Conservation (phyloP, 768 basidiomycete genomes). For the Agrocybe pediades region DNA sequence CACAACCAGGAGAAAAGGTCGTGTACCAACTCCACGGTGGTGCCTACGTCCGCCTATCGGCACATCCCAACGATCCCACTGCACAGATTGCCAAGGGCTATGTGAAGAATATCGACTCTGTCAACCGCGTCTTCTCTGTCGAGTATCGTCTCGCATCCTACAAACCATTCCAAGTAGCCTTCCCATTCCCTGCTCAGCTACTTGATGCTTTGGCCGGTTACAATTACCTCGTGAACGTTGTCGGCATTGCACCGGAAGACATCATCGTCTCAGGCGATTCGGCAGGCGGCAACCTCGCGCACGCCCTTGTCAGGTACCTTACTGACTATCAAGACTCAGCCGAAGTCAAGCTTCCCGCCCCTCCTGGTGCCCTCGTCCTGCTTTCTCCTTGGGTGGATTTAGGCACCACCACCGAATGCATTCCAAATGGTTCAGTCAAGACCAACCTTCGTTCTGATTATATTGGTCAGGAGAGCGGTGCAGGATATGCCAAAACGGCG, state of each 20-base stretch:
- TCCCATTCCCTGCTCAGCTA: slow-evolving; percentile 76
- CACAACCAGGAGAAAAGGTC: slow-evolving; percentile 54
- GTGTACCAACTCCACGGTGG: slow-evolving; percentile 69
- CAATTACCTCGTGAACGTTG: slow-evolving; percentile 58
- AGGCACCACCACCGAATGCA: slow-evolving; percentile 36
- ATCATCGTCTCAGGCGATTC: slow-evolving; percentile 77
- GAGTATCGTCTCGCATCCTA: slow-evolving; percentile 72
- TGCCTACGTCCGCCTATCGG: slow-evolving; percentile 53
- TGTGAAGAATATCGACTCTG: slow-evolving; percentile 41
- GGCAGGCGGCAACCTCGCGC: slow-evolving; percentile 74
- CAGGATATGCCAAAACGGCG: slow-evolving; percentile 36
- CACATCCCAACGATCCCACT: slow-evolving; percentile 54
- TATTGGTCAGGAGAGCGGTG: slow-evolving; percentile 25
- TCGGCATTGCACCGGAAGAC: slow-evolving; percentile 58
- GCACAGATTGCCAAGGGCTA: slow-evolving; percentile 47
- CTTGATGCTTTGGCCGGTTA: slow-evolving; percentile 78
- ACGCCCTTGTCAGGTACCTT: slow-evolving; percentile 64
- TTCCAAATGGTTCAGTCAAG: slow-evolving; percentile 37
- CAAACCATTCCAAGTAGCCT: slow-evolving; percentile 38
- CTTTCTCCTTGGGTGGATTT: slow-evolving; percentile 62
- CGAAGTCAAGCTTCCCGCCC: slow-evolving; percentile 37
- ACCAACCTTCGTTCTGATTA: slow-evolving; percentile 38
- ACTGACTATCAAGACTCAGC: slow-evolving; percentile 42
- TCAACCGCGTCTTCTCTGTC: slow-evolving; percentile 57
- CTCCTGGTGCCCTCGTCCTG: slow-evolving; percentile 50